A percentile compares a stretch with the other conserved stretches of the same genome.
These are phyloP conservation scores for Phytophthora macrochlamydospora DNA, from an alignment of 352 stramenopile genomes.

Conservation along the genomic window DNA sequence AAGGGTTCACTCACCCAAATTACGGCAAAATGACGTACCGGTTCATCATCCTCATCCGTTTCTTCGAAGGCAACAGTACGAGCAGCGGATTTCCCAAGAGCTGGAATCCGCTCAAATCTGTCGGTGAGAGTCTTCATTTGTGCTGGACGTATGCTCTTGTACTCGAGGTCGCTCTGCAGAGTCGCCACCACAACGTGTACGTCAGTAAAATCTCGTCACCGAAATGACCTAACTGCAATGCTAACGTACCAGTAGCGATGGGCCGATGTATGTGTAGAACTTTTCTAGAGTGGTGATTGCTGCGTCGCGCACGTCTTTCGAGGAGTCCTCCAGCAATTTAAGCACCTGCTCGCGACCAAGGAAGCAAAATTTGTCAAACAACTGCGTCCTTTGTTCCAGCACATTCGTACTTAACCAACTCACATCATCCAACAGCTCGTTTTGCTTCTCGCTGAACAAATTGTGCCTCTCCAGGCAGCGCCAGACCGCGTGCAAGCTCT, in stretches of 20 bases:
- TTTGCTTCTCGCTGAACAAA: constrained; percentile 52
- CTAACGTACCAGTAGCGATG: constrained; percentile 65
- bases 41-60: constrained; percentile 3
- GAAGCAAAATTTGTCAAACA: background rate
- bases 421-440: constrained; percentile 66
- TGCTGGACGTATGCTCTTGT: constrained; percentile 71
- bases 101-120: constrained; percentile 47
- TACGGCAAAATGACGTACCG: constrained; percentile 12
- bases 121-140: constrained; percentile 81
- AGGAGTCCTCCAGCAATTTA: constrained; percentile 75
- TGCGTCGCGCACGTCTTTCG: constrained; percentile 84
- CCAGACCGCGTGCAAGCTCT: constrained; percentile 76
- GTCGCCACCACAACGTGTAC: background rate
- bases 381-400: background rate
- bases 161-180: constrained; percentile 62
- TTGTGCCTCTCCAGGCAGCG: constrained; percentile 60
- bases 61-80: background rate
- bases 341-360: constrained; percentile 41
- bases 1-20: too few relatives aligned
- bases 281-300: constrained; percentile 70
- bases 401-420: constrained; percentile 5
- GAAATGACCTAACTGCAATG: too few relatives aligned
- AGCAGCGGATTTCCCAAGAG: background rate
- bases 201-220: background rate
- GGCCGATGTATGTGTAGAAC: constrained; percentile 73